A percentile compares a stretch with the other conserved stretches of the same genome.
These are phyloP conservation scores for Colletotrichum neosansevieriae DNA, from an alignment of 2,329 filamentous ascomycete species.

Conservation along the genomic window DNA sequence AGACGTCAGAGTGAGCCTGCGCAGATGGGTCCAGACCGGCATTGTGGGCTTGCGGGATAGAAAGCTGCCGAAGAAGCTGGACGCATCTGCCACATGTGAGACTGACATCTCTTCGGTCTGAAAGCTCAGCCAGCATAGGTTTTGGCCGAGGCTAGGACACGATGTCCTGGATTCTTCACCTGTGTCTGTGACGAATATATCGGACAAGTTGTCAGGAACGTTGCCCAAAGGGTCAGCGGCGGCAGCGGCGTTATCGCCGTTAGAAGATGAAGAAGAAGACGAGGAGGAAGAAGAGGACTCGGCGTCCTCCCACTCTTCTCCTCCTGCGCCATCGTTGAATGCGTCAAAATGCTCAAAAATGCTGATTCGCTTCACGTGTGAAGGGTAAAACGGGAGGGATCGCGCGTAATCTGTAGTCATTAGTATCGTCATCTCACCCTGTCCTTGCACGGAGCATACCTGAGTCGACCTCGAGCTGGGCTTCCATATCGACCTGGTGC, in stretches of 20 bases:
- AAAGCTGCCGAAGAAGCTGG: conserved; percentile 43
- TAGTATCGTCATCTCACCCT: neutral
- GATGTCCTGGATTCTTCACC: conserved; percentile 10
- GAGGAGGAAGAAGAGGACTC: conserved; percentile 10
- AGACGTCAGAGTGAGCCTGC: conserved; percentile 45
- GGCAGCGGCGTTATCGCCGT: too few species aligned
- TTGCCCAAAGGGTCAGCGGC: too few species aligned
- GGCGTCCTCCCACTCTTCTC: conserved; percentile 36
- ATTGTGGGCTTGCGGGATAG: conserved; percentile 35
- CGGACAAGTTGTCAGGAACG: too few species aligned
- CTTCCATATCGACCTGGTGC: conserved; percentile 41
- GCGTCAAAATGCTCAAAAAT: conserved; percentile 43
- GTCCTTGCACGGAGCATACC: conserved; percentile 10
- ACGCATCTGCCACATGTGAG: conserved; percentile 39
- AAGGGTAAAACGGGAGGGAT: conserved; percentile 42
- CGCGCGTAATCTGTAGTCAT: conserved; percentile 40
- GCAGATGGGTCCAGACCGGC: conserved; percentile 44
- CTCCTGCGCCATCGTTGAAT: conserved; percentile 22
- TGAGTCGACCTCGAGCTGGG: conserved; percentile 41
- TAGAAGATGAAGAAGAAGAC: too few species aligned
- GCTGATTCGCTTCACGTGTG: conserved; percentile 40
- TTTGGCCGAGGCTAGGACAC: conserved; percentile 39
- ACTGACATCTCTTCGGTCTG: conserved; percentile 41
- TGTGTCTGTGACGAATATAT: too few species aligned
- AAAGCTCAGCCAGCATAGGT: conserved; percentile 35